These are phyloP conservation scores for Asclepias syriaca DNA, from an alignment of 257 asterid genomes.

Conservation along the genomic window DNA sequence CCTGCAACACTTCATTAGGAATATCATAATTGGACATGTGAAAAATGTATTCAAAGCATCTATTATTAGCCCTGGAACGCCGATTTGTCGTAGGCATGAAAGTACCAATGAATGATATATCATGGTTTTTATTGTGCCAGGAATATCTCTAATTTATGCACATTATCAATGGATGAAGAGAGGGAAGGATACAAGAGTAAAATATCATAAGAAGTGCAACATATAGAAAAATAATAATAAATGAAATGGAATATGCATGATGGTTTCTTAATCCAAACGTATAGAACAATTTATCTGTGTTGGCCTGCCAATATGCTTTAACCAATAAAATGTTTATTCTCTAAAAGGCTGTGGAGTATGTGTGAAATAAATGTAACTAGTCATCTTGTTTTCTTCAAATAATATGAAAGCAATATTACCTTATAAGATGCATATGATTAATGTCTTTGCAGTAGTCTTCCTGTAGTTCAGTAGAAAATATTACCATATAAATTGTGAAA, in stretches of 20 bases:
- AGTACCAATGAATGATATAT: too few relatives aligned
- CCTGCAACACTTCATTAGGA: too few relatives aligned
- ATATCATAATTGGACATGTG: too few relatives aligned
- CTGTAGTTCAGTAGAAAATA: background rate
- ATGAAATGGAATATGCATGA: background rate
- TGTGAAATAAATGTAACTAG: background rate
- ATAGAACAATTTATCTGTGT: background rate
- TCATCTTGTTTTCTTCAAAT: background rate
- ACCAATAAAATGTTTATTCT: background rate
- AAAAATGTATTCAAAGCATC: too few relatives aligned
- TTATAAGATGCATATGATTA: background rate
- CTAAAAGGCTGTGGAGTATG: background rate
- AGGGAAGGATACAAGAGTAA: background rate
- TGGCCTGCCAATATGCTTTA: background rate
- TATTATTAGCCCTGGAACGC: too few relatives aligned
- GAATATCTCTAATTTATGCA: too few relatives aligned
- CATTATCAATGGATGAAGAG: background rate
- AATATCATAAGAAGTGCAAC: background rate
- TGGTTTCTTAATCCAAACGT: background rate
- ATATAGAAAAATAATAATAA: background rate
- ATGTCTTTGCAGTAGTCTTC: background rate
- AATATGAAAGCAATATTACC: background rate
- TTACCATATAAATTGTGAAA: background rate
- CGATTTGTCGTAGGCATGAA: too few relatives aligned
- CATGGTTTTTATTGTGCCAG: too few relatives aligned